phyloP scores from a whole-genome alignment of 2,329 filamentous ascomycete genomes.

The Fusarium odoratissimum region DNA sequence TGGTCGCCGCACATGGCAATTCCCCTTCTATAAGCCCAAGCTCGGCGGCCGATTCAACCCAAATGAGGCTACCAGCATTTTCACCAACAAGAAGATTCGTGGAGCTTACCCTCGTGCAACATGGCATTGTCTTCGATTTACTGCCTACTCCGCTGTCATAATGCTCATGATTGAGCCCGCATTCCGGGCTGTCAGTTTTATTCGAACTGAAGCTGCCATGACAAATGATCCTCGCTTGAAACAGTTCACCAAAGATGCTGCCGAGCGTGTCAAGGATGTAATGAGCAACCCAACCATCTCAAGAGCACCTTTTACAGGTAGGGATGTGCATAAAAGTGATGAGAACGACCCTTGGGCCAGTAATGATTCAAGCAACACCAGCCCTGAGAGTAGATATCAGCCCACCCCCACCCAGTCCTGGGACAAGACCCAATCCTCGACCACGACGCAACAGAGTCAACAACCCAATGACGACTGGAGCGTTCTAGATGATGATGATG shows the following conservation, averaged over 20 bases:
- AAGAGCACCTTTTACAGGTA: slow-evolving; percentile 15
- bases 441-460: slow-evolving; percentile 18
- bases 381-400: neutral
- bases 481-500: slow-evolving; percentile 46
- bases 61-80: slow-evolving; percentile 44
- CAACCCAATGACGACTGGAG: slow-evolving; percentile 41
- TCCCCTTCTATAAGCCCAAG: slow-evolving; percentile 47
- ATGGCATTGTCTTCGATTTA: slow-evolving; percentile 44
- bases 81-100: slow-evolving; percentile 42
- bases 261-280: slow-evolving; percentile 38
- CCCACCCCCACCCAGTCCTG: slow-evolving; percentile 9
- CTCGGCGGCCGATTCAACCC: slow-evolving; percentile 43
- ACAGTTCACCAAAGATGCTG: slow-evolving; percentile 43
- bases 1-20: slow-evolving; percentile 44
- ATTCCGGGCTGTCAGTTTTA: slow-evolving; percentile 41
- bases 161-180: slow-evolving; percentile 44
- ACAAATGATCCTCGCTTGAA: slow-evolving; percentile 35
- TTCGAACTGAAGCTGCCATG: slow-evolving; percentile 40
- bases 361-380: neutral
- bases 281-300: slow-evolving; percentile 28
- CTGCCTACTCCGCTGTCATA: slow-evolving; percentile 42
- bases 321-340: slow-evolving; percentile 7
- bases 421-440: slow-evolving; percentile 2
- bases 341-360: slow-evolving; percentile 19
- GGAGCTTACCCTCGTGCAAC: slow-evolving; percentile 40